phyloP scores from a whole-genome alignment of 768 basidiomycete genomes.

The Boletus speciosus region DNA sequence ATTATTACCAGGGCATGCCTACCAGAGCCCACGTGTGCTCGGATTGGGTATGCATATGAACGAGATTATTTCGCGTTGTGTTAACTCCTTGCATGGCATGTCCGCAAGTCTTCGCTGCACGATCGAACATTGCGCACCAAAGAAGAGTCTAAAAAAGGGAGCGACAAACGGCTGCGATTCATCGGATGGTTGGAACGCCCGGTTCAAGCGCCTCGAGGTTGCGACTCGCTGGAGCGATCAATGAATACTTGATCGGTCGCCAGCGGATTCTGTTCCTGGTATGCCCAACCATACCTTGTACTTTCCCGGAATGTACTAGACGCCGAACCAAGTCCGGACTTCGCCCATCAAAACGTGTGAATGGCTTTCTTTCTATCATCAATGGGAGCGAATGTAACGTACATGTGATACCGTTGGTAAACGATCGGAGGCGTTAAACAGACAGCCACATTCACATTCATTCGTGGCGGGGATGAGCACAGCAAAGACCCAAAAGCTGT shows the following conservation, averaged over 20 bases:
- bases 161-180: not conserved
- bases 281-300: not conserved
- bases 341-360: conserved; percentile 1
- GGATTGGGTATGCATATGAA: not conserved
- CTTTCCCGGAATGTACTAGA: not conserved
- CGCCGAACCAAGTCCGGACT: not conserved
- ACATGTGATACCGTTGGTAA: not conserved
- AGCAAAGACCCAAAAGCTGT: not conserved
- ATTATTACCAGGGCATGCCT: not conserved
- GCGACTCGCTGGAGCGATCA: not conserved
- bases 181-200: not conserved
- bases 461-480: not conserved
- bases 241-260: not conserved
- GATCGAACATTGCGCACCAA: not conserved
- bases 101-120: not conserved
- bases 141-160: too few species aligned
- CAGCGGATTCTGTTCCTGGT: not conserved
- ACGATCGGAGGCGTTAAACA: not conserved
- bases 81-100: not conserved
- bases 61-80: not conserved
- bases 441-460: not conserved
- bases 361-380: not conserved
- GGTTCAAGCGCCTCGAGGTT: not conserved
- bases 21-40: not conserved
- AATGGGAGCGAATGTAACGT: not conserved